Evolutionary conservation across 2,329 filamentous ascomycete genomes (phyloP).

Genomic region (Macroventuria anomochaeta): DNA sequence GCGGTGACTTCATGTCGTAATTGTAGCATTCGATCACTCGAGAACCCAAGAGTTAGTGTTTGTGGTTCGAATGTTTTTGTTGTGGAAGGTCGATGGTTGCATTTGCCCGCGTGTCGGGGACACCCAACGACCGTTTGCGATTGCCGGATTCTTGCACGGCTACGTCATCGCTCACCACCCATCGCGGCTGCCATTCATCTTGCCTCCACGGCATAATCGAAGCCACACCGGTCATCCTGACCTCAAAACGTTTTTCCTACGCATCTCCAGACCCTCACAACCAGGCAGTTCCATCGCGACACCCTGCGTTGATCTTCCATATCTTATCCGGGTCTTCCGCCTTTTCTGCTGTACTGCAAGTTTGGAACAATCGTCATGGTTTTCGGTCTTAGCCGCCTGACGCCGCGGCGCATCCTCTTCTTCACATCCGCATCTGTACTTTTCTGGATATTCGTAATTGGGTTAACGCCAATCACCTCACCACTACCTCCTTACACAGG

Average conservation of each 20-base stretch:
- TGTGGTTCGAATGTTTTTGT: neutral
- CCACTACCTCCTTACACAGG: constrained; percentile 53
- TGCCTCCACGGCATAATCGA: constrained; percentile 5
- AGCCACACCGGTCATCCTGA: constrained; percentile 20
- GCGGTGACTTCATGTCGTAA: constrained; percentile 57
- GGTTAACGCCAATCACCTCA: constrained; percentile 52
- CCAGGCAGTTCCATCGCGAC: neutral
- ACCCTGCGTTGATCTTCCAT: neutral
- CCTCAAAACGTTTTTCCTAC: neutral
- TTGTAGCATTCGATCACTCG: no score
- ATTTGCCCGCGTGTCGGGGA: neutral
- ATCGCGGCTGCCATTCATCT: neutral
- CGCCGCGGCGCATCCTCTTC: constrained; percentile 34
- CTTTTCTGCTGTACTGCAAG: neutral
- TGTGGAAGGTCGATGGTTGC: neutral
- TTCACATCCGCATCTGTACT: constrained; percentile 38
- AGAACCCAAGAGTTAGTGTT: no score
- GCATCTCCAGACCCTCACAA: neutral
- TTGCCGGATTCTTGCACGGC: neutral
- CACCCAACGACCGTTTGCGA: constrained; percentile 10
- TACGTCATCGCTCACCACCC: constrained; percentile 26
- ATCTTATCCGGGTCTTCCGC: neutral
- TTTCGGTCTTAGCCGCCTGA: constrained; percentile 29
- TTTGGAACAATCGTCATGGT: constrained; percentile 24
- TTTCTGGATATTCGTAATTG: constrained; percentile 47